Conservation (phyloP, 805 yeast species). For the Spathaspora gorwiae region DNA sequence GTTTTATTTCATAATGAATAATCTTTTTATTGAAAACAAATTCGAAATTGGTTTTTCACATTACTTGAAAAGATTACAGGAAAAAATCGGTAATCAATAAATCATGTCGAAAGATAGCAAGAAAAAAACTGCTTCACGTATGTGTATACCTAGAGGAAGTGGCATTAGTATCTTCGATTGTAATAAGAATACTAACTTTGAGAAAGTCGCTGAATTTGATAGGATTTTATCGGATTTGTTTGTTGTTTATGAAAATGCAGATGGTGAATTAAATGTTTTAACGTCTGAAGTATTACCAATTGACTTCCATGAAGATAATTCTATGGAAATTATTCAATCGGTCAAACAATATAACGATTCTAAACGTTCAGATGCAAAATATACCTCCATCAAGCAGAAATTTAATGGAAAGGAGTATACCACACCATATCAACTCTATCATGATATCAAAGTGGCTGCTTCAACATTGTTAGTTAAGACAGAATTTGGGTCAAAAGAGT, state of each 20-base stretch:
- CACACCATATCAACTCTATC: conserved; percentile 54
- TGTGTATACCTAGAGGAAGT: conserved; percentile 1
- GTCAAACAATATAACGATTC: conserved; percentile 32
- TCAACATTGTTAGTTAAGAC: conserved; percentile 43
- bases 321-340: conserved; percentile 40
- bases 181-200: conserved; percentile 5
- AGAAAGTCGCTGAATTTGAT: conserved; percentile 6
- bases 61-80: neutral
- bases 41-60: neutral
- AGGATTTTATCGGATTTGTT: conserved; percentile 18
- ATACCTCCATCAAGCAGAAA: conserved; percentile 42
- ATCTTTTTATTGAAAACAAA: neutral
- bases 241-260: conserved; percentile 23
- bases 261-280: conserved; percentile 17
- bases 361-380: conserved; percentile 14
- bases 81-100: conserved; percentile 1
- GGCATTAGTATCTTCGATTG: neutral
- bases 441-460: conserved; percentile 60
- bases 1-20: no score
- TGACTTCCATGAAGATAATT: conserved; percentile 43
- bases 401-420: conserved; percentile 23
- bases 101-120: conserved; percentile 7
- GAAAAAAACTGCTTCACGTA: conserved; percentile 4
- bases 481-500: conserved; percentile 45
- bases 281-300: conserved; percentile 31